Base-by-base conservation (phyloP, 805 yeast genomes). In the Metschnikowia cerradonensis region DNA sequence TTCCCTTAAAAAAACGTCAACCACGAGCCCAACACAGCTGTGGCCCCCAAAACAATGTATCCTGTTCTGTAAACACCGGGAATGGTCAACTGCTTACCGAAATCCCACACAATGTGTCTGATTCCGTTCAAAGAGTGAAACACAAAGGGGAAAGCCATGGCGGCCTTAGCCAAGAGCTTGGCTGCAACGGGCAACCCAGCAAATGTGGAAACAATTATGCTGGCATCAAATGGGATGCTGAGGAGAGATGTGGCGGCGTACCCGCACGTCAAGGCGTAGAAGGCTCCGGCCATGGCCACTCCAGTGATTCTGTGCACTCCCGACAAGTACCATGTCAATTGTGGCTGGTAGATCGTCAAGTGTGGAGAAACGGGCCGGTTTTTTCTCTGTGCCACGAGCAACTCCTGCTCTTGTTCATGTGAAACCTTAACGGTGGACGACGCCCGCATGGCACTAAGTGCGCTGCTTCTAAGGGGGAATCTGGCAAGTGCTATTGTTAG, bases 31-130 rank as follows among this genome's bases (percentile, higher is more conserved):
- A 83, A 55, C 37, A 76, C 53, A 33, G 78, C 81, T 22, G 83
- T 73, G 60, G 81, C 73, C 30, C 84, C 97, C 51, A 90, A 68
- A 17, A 90, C 96, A 44, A 81, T 74, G 72, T 89, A 88, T 56
- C 97, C 98, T 35, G 97, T 90, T 73, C 86, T 82, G 82, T 88
- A 87, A 51, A 94, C 97, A 60, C 96, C 97, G 65, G 86, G 82
- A 60, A 88, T 64, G 54, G 90, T 80, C 66, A 92, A 79, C 70
- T 86, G 88, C 59, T 74, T 77, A 67, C 96, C 96, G 48, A 83
- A 68, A 69, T 94, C 99, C 99, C 99, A 94, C 50, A 88, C 65
- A 70, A 92, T 75, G 70, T 94, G 99, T 80, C 99, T 89, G 56
- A 92, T 53, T 62, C 98, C 97, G 68, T 91, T 90, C 67, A 77